Evolutionary conservation across 202 grass and related monocot genomes (phyloP).

Genomic region (Carex sylvatica): DNA sequence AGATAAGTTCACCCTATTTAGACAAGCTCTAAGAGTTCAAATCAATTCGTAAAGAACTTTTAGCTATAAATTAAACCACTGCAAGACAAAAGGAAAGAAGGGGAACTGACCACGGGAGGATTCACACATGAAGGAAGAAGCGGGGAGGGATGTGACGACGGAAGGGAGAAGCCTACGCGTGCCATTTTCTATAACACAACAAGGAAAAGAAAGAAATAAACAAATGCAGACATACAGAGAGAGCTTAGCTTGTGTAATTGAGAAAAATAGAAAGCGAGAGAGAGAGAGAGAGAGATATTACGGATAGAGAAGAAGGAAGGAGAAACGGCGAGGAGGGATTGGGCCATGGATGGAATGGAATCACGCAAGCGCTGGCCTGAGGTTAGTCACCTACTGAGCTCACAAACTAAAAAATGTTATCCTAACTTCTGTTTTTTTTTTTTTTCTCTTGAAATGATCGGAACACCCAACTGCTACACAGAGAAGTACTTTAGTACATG

Average conservation of each 20-base stretch:
- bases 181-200: not conserved
- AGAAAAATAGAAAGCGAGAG: not conserved
- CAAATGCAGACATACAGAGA: not conserved
- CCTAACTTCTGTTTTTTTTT: not conserved
- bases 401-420: not conserved
- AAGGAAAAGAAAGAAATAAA: not conserved
- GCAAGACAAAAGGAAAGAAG: not conserved
- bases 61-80: not conserved
- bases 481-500: not conserved
- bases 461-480: not conserved
- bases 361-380: not conserved
- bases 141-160: not conserved
- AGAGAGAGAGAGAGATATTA: not conserved
- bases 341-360: conserved; percentile 10
- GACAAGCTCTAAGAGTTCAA: not conserved
- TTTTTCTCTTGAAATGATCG: not conserved
- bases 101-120: conserved; percentile 10
- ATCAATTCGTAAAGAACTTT: not conserved
- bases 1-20: not conserved
- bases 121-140: conserved; percentile 22
- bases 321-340: not conserved
- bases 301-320: not conserved
- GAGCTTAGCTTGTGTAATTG: not conserved
- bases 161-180: not conserved
- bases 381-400: not conserved